Evolutionary conservation across 495 filamentous ascomycete species (phyloP), one percentile per base, ranked within the genome.

Genomic region (Rhypophila decipiens): DNA sequence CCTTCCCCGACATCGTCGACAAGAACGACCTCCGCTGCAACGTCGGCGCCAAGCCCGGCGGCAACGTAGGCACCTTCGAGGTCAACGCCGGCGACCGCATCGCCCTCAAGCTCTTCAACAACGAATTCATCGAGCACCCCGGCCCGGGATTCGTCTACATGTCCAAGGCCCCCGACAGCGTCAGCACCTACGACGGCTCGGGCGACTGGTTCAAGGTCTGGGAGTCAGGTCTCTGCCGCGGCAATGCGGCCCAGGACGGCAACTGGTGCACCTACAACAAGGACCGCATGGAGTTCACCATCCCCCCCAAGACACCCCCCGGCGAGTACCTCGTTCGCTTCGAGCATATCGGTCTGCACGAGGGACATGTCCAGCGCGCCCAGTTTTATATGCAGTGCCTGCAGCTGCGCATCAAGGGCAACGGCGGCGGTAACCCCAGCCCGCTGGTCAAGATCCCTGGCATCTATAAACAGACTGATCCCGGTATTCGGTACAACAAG

Each of bases 291-390:
- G 67, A 70, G 43, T 78, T 76, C 57, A 68, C 65, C 33, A 70
- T 80, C 49, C 76, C 77, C 2, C 58, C 45, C 34, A 61, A 59
- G 43, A 65, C 69, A 8, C 70, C 72, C 13, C 60, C 60, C 5
- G 78, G 78, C 39, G 71, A 80, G 51, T 82, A 80, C 53, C 70
- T 82, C 34, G 59, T 80, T 44, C 68, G 77, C 9, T 64, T 71
- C 29, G 76, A 81, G 53, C 75, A 78, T 47, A 74, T 80, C 44
- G 77, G 68, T n/a, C 60, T 78, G 46, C 75, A 78, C 53, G 65
- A 68, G 55, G 58, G 58, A 36, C 58, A 59, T 53, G 45, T 48
- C 44, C 61, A 61, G 15, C 60, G 60, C 17, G 63, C 73, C 13
- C 67, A 77, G 53, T 67, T 75, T 49, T 74, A 77, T 49, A 64